phyloP scores from a whole-genome alignment of 768 basidiomycete species.

The Cystoderma amianthinum region DNA sequence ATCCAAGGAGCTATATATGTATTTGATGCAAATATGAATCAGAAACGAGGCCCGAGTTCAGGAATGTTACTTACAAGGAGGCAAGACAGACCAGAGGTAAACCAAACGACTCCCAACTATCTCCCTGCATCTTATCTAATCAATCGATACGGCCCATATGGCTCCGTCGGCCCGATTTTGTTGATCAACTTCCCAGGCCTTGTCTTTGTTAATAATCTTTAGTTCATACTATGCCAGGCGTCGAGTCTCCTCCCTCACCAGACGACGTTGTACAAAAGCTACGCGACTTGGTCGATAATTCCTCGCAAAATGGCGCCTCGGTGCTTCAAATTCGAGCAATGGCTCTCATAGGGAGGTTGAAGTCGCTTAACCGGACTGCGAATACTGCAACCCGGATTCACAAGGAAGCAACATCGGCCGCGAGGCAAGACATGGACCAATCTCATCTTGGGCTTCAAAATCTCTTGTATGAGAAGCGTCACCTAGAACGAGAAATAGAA shows the following conservation, averaged over 20 bases:
- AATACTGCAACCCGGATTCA: slow-evolving; percentile 59
- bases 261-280: slow-evolving; percentile 56
- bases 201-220: too few species aligned
- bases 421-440: slow-evolving; percentile 86
- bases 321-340: slow-evolving; percentile 59
- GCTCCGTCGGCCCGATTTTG: neutral
- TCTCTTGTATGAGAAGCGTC: slow-evolving; percentile 81
- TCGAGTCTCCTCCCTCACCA: too few species aligned
- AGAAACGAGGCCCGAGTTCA: neutral
- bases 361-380: slow-evolving; percentile 69
- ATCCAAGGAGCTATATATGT: too few species aligned
- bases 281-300: slow-evolving; percentile 51
- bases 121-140: too few species aligned
- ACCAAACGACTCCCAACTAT: too few species aligned
- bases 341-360: slow-evolving; percentile 75
- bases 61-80: neutral
- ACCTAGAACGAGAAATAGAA: slow-evolving; percentile 87
- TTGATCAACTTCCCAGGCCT: too few species aligned
- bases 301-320: slow-evolving; percentile 36
- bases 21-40: too few species aligned
- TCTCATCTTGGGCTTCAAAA: slow-evolving; percentile 84
- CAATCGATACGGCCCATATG: too few species aligned
- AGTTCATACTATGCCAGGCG: too few species aligned
- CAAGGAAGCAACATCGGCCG: slow-evolving; percentile 71
- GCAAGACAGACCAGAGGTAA: too few species aligned